These are phyloP conservation scores for Tuctoria greenei DNA, from an alignment of 176 grass and related monocot species.

Conservation along the genomic window DNA sequence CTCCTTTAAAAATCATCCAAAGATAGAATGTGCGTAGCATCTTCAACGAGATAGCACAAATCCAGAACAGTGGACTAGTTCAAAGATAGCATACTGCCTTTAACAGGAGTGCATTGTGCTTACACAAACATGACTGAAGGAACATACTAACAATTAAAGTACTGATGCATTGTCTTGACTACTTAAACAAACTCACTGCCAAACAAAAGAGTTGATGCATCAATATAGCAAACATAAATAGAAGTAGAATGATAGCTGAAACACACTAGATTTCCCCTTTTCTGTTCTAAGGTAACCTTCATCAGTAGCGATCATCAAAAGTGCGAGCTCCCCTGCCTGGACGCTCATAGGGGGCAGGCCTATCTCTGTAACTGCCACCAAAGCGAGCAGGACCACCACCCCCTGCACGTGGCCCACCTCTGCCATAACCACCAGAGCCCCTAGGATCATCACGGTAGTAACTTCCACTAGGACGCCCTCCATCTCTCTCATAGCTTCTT, in stretches of 20 bases:
- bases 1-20: neutral
- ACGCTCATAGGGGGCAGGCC: constrained; percentile 76
- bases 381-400: constrained; percentile 57
- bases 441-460: constrained; percentile 70
- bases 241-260: constrained; percentile 27
- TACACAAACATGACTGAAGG: constrained; percentile 19
- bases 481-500: constrained; percentile 85
- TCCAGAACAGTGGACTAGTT: neutral
- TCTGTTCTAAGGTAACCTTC: constrained; percentile 21
- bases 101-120: constrained; percentile 28
- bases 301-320: constrained; percentile 79
- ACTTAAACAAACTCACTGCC: constrained; percentile 38
- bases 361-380: constrained; percentile 58
- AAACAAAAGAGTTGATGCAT: constrained; percentile 26
- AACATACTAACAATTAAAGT: constrained; percentile 33
- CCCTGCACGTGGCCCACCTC: constrained; percentile 49
- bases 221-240: constrained; percentile 31
- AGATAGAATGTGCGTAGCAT: neutral
- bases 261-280: constrained; percentile 17
- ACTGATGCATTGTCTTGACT: constrained; percentile 22
- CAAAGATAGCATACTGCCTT: constrained; percentile 24
- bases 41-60: neutral
- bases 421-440: constrained; percentile 58
- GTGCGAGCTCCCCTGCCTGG: constrained; percentile 59
- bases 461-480: constrained; percentile 39